These are phyloP conservation scores for Haplosporangium gracile DNA, from an alignment of 192 early-diverging fungal species.

Conservation along the genomic window DNA sequence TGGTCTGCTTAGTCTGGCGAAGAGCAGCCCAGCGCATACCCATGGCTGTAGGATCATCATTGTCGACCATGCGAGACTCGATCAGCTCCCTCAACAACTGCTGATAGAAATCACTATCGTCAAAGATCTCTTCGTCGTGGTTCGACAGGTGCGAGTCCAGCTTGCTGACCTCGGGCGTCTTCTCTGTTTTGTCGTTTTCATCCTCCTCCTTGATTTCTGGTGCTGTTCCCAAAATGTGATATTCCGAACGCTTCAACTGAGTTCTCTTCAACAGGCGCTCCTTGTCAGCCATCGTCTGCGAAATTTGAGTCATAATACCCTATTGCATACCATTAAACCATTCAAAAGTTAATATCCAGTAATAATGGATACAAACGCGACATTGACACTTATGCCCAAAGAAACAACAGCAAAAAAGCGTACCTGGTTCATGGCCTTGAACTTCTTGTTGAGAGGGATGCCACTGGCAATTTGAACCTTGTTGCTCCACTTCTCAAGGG, in stretches of 20 bases:
- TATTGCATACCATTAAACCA: conserved; percentile 4
- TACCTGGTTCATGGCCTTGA: conserved; percentile 94
- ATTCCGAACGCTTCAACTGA: conserved; percentile 82
- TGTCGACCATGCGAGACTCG: conserved; percentile 92
- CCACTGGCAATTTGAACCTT: conserved; percentile 84
- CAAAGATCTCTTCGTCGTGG: conserved; percentile 92
- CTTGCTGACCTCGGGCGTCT: conserved; percentile 37
- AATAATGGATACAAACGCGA: neutral
- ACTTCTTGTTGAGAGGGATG: conserved; percentile 85
- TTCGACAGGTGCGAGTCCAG: conserved; percentile 74
- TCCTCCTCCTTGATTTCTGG: conserved; percentile 53
- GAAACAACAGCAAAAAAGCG: neutral
- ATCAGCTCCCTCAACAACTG: conserved; percentile 95
- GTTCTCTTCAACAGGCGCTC: conserved; percentile 90
- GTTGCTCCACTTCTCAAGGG: conserved; percentile 95
- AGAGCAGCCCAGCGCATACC: conserved; percentile 89
- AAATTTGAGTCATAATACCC: conserved; percentile 80
- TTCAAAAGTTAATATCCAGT: neutral
- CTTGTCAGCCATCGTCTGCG: conserved; percentile 75
- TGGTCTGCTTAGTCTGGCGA: conserved; percentile 77
- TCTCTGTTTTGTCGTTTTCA: conserved; percentile 56
- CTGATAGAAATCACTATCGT: conserved; percentile 97
- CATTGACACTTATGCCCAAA: neutral
- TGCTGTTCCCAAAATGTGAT: conserved; percentile 67
- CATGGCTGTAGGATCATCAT: conserved; percentile 88